A percentile compares a stretch with the other conserved stretches of the same genome.
These are phyloP conservation scores for Rhizopogon sp. DNA, from an alignment of 768 basidiomycete genomes.

Conservation along the genomic window DNA sequence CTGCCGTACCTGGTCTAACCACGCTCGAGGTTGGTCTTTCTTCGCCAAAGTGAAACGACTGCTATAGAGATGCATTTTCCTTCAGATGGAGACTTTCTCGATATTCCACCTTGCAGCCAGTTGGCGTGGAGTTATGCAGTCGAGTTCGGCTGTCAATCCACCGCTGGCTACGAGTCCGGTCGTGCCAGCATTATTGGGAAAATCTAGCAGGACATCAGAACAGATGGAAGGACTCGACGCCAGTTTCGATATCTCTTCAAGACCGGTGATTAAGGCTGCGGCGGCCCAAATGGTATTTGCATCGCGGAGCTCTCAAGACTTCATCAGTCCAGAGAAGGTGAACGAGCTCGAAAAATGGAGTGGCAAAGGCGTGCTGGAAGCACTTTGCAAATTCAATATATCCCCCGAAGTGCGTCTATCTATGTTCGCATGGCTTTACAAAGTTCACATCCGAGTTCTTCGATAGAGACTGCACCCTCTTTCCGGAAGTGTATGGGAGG, in stretches of 20 bases:
- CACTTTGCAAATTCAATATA: conserved; percentile 45
- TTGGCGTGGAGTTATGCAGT: conserved; percentile 41
- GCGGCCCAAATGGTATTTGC: conserved; percentile 82
- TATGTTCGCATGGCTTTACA: conserved; percentile 6
- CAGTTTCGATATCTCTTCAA: background rate
- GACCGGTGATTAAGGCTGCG: conserved; percentile 59
- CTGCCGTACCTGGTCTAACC: conserved; percentile 45
- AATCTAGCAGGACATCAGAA: conserved; percentile 5
- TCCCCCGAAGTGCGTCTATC: conserved; percentile 39
- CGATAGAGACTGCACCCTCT: conserved; percentile 48
- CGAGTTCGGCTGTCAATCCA: conserved; percentile 22
- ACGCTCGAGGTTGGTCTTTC: conserved; percentile 58
- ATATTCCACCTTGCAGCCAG: conserved; percentile 73
- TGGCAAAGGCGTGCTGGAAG: conserved; percentile 54
- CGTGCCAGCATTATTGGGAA: conserved; percentile 26
- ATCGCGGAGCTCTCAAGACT: conserved; percentile 63
- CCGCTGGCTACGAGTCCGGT: conserved; percentile 45
- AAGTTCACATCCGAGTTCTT: conserved; percentile 8
- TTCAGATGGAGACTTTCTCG: conserved; percentile 84
- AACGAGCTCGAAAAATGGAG: conserved; percentile 56
- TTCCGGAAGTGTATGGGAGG: conserved; percentile 54
- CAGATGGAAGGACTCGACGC: background rate
- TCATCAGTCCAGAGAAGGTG: conserved; percentile 70
- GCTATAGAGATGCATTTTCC: conserved; percentile 1
- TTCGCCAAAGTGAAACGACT: background rate